phyloP scores from a whole-genome alignment of 331 rosid species.

The Dryas integrifolia region DNA sequence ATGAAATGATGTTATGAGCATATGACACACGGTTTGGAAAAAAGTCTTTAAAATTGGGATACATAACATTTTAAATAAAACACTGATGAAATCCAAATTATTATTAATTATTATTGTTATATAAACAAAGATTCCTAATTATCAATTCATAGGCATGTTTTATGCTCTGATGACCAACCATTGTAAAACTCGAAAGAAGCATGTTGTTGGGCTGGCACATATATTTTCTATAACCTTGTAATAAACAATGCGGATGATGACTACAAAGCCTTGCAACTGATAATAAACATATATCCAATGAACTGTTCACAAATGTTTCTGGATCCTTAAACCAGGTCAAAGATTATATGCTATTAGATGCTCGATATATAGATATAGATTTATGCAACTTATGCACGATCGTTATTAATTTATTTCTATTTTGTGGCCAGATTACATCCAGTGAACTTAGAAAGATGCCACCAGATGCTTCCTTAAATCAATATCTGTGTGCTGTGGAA shows the following conservation, averaged over 20 bases:
- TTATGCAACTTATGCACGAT: no score
- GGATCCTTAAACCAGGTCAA: background rate
- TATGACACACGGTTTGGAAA: no score
- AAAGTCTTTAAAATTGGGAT: no score
- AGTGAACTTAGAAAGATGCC: no score
- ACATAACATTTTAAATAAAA: no score
- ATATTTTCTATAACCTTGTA: background rate
- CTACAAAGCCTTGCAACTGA: background rate
- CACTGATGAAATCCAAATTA: background rate
- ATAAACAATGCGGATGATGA: background rate
- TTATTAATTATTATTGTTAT: background rate
- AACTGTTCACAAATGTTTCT: background rate
- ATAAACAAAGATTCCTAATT: background rate
- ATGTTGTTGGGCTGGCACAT: background rate
- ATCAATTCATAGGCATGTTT: background rate
- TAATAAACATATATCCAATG: background rate
- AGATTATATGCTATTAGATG: background rate
- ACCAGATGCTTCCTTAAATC: no score
- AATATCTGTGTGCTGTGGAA: no score
- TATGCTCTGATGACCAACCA: background rate
- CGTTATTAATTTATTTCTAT: background rate
- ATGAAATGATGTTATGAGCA: no score
- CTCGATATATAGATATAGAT: no score
- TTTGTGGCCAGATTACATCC: no score
- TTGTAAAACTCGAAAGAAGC: slow-evolving; percentile 5